phyloP scores from a whole-genome alignment of 1,284 basidiomycete species.

The Leccinum subrobustum region DNA sequence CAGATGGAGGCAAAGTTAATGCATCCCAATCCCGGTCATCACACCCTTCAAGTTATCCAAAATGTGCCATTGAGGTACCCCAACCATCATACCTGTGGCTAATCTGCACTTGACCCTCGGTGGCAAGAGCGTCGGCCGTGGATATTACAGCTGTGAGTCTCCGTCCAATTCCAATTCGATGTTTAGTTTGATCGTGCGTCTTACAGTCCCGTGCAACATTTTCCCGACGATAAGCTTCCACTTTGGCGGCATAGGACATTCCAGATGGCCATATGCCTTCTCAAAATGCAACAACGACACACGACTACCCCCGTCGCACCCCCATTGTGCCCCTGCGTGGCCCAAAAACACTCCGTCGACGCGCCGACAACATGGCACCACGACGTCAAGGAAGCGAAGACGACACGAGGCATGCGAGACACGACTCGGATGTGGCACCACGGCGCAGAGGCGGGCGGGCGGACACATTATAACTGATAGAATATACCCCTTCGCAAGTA shows the following conservation, averaged over 20 bases:
- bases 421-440: not conserved
- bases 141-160: not conserved
- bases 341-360: no score
- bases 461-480: not conserved
- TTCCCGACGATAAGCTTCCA: not conserved
- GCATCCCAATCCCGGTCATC: no score
- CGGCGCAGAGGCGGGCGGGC: not conserved
- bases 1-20: no score
- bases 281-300: no score
- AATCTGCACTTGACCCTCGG: not conserved
- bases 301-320: no score
- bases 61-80: no score
- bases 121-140: not conserved
- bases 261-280: not conserved
- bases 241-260: not conserved
- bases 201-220: not conserved
- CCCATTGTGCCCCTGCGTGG: no score
- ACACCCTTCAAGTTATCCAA: no score
- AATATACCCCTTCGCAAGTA: not conserved
- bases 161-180: not conserved
- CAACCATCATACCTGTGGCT: not conserved
- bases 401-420: not conserved
- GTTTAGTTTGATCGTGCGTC: not conserved
- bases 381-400: no score
- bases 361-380: no score